phyloP scores from a whole-genome alignment of 192 early-diverging fungal genomes.

The Spizellomyces sp. region DNA sequence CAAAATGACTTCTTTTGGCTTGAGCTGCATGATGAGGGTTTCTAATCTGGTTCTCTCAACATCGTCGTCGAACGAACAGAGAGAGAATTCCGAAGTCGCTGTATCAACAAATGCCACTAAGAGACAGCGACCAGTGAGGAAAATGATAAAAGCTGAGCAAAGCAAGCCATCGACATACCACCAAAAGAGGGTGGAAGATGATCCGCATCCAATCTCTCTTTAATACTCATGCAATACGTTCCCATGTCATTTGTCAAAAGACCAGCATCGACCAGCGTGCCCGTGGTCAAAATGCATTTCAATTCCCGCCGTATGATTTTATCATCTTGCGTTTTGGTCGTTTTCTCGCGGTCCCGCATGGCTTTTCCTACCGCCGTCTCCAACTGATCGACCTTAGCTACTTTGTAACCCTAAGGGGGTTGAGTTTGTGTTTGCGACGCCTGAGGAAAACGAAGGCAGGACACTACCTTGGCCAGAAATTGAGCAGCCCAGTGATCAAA shows the following conservation, averaged over 20 bases:
- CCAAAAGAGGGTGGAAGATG: conserved; percentile 22
- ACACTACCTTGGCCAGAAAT: conserved; percentile 26
- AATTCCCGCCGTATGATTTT: conserved; percentile 85
- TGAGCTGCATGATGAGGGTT: conserved; percentile 89
- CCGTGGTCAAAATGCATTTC: conserved; percentile 83
- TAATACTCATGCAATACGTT: conserved; percentile 95
- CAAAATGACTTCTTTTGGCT: conserved; percentile 87
- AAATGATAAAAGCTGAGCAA: too few species aligned
- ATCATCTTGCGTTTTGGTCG: conserved; percentile 51
- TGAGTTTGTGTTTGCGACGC: too few species aligned
- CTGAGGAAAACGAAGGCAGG: not conserved
- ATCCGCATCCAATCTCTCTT: conserved; percentile 34
- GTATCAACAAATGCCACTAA: conserved; percentile 91
- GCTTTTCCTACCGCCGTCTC: conserved; percentile 92
- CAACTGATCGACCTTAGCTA: conserved; percentile 97
- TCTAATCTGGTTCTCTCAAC: conserved; percentile 85
- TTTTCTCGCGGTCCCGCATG: conserved; percentile 76
- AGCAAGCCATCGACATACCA: conserved; percentile 1
- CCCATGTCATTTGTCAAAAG: conserved; percentile 87
- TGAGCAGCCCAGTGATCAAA: conserved; percentile 85
- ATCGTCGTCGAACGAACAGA: conserved; percentile 84
- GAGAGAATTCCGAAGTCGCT: conserved; percentile 86
- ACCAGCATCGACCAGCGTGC: conserved; percentile 87
- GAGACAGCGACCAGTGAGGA: not conserved
- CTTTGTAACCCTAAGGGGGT: conserved; percentile 78